These are phyloP conservation scores for Penicillium sp. DNA, from an alignment of 2,329 filamentous ascomycete species.

Conservation along the genomic window DNA sequence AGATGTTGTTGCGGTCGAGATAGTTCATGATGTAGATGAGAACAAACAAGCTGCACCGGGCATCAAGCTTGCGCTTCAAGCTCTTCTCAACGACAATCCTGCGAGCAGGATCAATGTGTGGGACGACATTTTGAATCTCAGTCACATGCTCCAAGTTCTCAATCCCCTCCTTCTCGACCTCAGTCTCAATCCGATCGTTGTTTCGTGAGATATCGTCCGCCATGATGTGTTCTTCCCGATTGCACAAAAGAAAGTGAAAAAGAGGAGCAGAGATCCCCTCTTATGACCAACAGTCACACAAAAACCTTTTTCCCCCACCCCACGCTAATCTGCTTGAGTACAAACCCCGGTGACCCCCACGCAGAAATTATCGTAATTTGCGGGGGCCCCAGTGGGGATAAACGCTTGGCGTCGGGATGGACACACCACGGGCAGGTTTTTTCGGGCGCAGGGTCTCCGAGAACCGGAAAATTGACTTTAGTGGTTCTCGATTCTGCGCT, in stretches of 20 bases:
- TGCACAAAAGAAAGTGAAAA: constrained; percentile 5
- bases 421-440: constrained; percentile 4
- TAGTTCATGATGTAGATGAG: constrained; percentile 37
- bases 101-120: constrained; percentile 24
- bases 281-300: neutral
- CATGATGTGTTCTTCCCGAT: constrained; percentile 14
- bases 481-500: neutral
- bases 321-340: constrained; percentile 3
- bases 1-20: constrained; percentile 44
- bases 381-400: constrained; percentile 13
- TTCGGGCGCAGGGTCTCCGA: constrained; percentile 5
- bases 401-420: constrained; percentile 5
- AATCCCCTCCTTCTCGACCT: constrained; percentile 18
- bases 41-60: constrained; percentile 27
- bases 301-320: constrained; percentile 5
- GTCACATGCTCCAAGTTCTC: constrained; percentile 23
- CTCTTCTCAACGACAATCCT: constrained; percentile 25
- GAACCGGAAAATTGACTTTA: constrained; percentile 6
- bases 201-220: constrained; percentile 22
- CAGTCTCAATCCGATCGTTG: constrained; percentile 12
- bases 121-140: constrained; percentile 6
- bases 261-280: constrained; percentile 1
- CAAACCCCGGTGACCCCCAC: constrained; percentile 15
- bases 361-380: constrained; percentile 13
- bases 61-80: constrained; percentile 29